Percentiles rank a stretch among this genome's conserved stretches.
phyloP scores from a whole-genome alignment of 768 basidiomycete genomes.

The Lactarius vividus region DNA sequence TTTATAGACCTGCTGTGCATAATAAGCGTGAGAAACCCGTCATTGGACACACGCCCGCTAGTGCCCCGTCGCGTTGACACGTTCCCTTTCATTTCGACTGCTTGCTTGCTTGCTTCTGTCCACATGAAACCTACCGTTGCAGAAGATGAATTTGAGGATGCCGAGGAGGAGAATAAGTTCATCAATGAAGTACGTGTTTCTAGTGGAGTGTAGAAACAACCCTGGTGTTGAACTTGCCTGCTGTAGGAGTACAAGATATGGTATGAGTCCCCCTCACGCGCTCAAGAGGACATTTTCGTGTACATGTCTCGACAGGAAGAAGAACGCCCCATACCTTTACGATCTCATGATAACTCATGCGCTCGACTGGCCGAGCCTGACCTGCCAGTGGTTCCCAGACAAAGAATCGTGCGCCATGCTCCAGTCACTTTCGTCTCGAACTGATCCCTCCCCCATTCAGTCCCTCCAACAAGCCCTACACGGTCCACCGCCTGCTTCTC shows the following conservation, averaged over 20 bases:
- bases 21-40: conserved; percentile 20
- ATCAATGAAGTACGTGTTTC: conserved; percentile 69
- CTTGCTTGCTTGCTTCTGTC: not conserved
- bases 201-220: not conserved
- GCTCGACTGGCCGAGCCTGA: conserved; percentile 95
- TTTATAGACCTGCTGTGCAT: conserved; percentile 21
- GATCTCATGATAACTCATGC: conserved; percentile 97
- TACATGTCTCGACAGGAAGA: conserved; percentile 60
- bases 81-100: not conserved
- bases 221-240: conserved; percentile 9
- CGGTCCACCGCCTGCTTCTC: conserved; percentile 88
- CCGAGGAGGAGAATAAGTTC: conserved; percentile 84
- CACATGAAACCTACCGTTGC: conserved; percentile 47
- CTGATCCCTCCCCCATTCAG: conserved; percentile 47
- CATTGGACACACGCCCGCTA: not conserved
- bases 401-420: conserved; percentile 70
- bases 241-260: conserved; percentile 82
- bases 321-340: conserved; percentile 97
- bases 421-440: conserved; percentile 2
- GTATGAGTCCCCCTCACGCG: conserved; percentile 37
- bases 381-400: conserved; percentile 99
- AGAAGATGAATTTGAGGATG: conserved; percentile 79
- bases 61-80: conserved; percentile 22
- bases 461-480: conserved; percentile 89
- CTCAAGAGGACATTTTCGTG: not conserved